Conservation (phyloP, 1,284 basidiomycete species). For the Chalciporus piperatoides region DNA sequence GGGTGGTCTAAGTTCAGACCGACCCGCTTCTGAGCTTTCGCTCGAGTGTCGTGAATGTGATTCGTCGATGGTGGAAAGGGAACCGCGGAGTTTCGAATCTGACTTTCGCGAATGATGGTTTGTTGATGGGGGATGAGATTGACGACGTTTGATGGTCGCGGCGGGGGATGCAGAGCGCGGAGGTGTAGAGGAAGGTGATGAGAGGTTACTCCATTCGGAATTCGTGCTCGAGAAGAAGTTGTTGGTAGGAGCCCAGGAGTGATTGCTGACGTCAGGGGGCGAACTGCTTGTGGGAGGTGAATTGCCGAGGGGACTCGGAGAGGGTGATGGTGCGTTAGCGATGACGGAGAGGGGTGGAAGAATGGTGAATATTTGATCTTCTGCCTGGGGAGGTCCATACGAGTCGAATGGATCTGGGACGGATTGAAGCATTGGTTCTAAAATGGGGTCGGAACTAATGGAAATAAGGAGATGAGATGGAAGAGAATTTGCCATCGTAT, state of each 20-base stretch:
- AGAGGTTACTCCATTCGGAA: constrained; percentile 49
- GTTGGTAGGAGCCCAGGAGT: constrained; percentile 40
- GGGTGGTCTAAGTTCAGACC: constrained; percentile 15
- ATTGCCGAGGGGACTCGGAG: constrained; percentile 45
- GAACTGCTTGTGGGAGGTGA: constrained; percentile 41
- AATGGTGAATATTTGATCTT: constrained; percentile 92
- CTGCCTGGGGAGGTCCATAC: constrained; percentile 83
- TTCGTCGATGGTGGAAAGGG: constrained; percentile 65
- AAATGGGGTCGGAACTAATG: constrained; percentile 77
- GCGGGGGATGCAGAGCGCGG: constrained; percentile 42
- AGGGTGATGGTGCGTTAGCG: constrained; percentile 52
- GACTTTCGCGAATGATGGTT: constrained; percentile 47
- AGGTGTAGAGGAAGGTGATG: constrained; percentile 40
- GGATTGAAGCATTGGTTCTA: constrained; percentile 86
- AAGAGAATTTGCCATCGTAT: background rate
- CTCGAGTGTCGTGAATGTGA: constrained; percentile 21
- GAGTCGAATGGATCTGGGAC: constrained; percentile 92
- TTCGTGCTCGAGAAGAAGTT: constrained; percentile 41
- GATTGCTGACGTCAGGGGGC: constrained; percentile 34
- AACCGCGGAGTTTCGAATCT: constrained; percentile 65
- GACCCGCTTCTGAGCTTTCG: constrained; percentile 15
- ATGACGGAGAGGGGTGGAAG: constrained; percentile 79
- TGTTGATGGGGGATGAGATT: constrained; percentile 45
- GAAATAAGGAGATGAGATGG: constrained; percentile 19
- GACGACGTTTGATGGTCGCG: constrained; percentile 43